Percentiles rank a stretch among this genome's conserved stretches.
phyloP scores from a whole-genome alignment of 2,329 filamentous ascomycete genomes.

The Mycosphaerelloides madeirae region DNA sequence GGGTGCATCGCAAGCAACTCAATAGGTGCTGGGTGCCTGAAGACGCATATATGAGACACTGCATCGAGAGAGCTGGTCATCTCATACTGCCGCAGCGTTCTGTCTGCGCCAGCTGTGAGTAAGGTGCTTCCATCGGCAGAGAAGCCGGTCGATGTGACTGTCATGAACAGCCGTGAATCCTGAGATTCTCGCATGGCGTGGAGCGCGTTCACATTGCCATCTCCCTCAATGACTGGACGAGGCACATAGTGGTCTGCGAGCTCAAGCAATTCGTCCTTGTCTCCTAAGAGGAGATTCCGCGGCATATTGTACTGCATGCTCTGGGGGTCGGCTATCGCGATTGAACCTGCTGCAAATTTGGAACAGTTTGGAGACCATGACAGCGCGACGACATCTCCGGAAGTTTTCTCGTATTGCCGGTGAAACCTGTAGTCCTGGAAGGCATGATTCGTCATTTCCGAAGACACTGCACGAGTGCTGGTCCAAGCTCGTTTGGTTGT shows the following conservation, averaged over 20 bases:
- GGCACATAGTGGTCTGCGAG: constrained; percentile 50
- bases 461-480: constrained; percentile 7
- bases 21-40: constrained; percentile 47
- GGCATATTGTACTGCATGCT: constrained; percentile 58
- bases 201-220: constrained; percentile 38
- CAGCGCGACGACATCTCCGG: constrained; percentile 53
- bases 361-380: constrained; percentile 54
- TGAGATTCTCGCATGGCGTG: constrained; percentile 46
- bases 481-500: constrained; percentile 17
- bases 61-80: constrained; percentile 7
- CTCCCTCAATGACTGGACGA: constrained; percentile 36
- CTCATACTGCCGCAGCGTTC: constrained; percentile 41
- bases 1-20: constrained; percentile 44
- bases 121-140: constrained; percentile 32
- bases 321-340: constrained; percentile 50
- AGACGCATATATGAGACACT: too few relatives aligned
- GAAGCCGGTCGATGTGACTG: constrained; percentile 53
- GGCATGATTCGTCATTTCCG: constrained; percentile 31
- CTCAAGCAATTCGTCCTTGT: constrained; percentile 46
- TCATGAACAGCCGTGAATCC: constrained; percentile 52
- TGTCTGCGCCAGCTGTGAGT: constrained; percentile 50
- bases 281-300: constrained; percentile 54
- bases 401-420: constrained; percentile 53
- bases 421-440: constrained; percentile 40
- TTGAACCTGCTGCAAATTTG: constrained; percentile 54